phyloP scores from a whole-genome alignment of 1,284 basidiomycete genomes.

The Boletus semigastroideus region DNA sequence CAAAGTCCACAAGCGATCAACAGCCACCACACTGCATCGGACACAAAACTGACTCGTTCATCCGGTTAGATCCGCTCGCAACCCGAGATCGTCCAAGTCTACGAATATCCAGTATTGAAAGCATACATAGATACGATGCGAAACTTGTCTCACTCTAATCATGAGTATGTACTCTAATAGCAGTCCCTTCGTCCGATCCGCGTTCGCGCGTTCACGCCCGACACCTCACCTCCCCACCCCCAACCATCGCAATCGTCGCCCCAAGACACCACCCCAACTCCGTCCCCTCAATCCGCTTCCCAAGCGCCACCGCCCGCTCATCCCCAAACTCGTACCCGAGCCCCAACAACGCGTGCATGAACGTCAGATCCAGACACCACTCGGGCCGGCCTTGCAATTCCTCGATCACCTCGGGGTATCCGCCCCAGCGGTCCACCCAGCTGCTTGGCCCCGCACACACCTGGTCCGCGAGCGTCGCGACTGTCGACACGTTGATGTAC shows the following conservation, averaged over 20 bases:
- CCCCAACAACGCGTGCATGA: constrained; percentile 86
- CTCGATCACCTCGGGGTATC: constrained; percentile 55
- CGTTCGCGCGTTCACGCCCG: too few species aligned
- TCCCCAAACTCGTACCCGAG: constrained; percentile 82
- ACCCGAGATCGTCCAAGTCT: too few species aligned
- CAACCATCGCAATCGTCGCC: constrained; percentile 77
- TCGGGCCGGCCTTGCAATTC: constrained; percentile 87
- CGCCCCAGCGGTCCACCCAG: constrained; percentile 62
- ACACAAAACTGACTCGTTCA: too few species aligned
- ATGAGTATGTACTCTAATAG: too few species aligned
- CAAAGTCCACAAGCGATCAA: too few species aligned
- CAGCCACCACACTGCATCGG: too few species aligned
- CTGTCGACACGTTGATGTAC: constrained; percentile 56
- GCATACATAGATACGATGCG: too few species aligned
- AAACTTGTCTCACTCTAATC: too few species aligned
- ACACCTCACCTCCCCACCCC: constrained; percentile 57
- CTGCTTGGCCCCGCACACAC: constrained; percentile 69
- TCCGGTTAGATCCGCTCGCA: too few species aligned
- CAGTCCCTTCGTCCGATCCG: too few species aligned
- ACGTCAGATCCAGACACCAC: constrained; percentile 94
- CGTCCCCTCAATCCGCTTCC: constrained; percentile 87
- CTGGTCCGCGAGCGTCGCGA: constrained; percentile 64
- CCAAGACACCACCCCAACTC: constrained; percentile 96
- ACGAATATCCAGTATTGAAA: too few species aligned
- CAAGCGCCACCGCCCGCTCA: constrained; percentile 69